phyloP scores from a whole-genome alignment of 345 rosid species.

The Eutrema heterophyllum region DNA sequence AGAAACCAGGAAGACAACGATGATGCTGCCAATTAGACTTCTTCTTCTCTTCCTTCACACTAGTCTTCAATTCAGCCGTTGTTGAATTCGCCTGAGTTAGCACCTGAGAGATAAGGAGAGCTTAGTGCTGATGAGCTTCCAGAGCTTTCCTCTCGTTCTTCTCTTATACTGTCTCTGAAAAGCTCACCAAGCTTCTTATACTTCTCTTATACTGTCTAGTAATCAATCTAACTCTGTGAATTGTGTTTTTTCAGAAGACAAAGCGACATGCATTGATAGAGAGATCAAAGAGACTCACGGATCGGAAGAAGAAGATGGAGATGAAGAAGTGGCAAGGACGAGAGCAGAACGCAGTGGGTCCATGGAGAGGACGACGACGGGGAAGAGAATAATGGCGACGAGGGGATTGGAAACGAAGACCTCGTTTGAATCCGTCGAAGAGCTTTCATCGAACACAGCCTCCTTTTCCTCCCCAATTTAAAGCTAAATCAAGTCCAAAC shows the following conservation, averaged over 20 bases:
- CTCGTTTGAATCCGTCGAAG: conserved; percentile 68
- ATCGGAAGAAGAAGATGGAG: conserved; percentile 71
- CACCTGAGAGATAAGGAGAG: conserved; percentile 51
- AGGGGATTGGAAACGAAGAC: conserved; percentile 53
- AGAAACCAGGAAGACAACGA: conserved; percentile 78
- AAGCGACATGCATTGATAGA: background rate
- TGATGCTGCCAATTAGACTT: conserved; percentile 40
- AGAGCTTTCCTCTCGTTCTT: conserved; percentile 36
- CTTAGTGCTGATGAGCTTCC: conserved; percentile 31
- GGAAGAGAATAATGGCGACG: conserved; percentile 60
- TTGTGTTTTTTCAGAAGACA: no score
- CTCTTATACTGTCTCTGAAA: conserved; percentile 53
- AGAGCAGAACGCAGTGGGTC: conserved; percentile 87
- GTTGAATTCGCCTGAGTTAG: conserved; percentile 41
- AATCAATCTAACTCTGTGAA: no score
- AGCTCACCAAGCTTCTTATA: conserved; percentile 82
- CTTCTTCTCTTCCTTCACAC: conserved; percentile 39
- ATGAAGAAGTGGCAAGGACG: conserved; percentile 68
- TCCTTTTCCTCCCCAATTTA: background rate
- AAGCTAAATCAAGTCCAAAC: background rate
- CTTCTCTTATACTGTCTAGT: no score
- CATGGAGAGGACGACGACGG: conserved; percentile 66
- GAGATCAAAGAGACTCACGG: conserved; percentile 50
- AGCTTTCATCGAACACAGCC: conserved; percentile 64
- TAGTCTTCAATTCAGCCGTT: conserved; percentile 40